Percentiles rank a stretch among this genome's conserved stretches.
Conservation (phyloP, 768 basidiomycete species). For the Candolleomyces aberdarensis region DNA sequence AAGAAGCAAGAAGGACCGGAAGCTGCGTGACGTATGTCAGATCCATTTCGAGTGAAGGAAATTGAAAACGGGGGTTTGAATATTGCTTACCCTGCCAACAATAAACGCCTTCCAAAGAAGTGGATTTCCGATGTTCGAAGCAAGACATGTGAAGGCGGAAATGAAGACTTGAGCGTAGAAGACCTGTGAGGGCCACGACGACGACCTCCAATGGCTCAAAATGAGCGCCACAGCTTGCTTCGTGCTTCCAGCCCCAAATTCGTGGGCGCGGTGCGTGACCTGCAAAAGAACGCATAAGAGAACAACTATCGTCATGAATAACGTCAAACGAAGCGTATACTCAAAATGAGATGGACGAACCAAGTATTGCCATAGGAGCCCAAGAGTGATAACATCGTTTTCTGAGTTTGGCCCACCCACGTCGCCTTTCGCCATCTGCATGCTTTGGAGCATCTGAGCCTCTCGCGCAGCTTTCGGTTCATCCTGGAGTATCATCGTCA, state of each 20-base stretch:
- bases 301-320: not conserved
- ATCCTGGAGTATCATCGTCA: slow-evolving; percentile 62
- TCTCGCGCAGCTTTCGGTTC: slow-evolving; percentile 69
- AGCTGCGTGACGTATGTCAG: slow-evolving; percentile 38
- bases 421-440: slow-evolving; percentile 60
- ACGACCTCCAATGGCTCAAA: slow-evolving; percentile 56
- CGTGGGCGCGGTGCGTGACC: slow-evolving; percentile 56
- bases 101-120: slow-evolving; percentile 70
- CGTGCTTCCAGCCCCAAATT: slow-evolving; percentile 62
- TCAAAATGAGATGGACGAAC: slow-evolving; percentile 33
- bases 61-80: not conserved
- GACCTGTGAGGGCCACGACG: slow-evolving; percentile 57
- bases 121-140: slow-evolving; percentile 39
- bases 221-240: slow-evolving; percentile 50
- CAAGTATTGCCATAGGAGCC: slow-evolving; percentile 58
- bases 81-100: slow-evolving; percentile 58
- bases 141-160: slow-evolving; percentile 59
- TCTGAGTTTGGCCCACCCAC: slow-evolving; percentile 56
- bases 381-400: slow-evolving; percentile 62
- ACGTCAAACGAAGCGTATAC: not conserved
- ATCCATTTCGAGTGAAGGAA: not conserved
- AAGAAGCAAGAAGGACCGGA: slow-evolving; percentile 53
- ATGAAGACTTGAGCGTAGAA: slow-evolving; percentile 70
- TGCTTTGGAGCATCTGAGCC: slow-evolving; percentile 65
- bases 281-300: slow-evolving; percentile 25